A percentile compares a stretch with the other conserved stretches of the same genome.
phyloP scores from a whole-genome alignment of 1,284 basidiomycete species.

The Cutaneotrichosporon spelunceum region DNA sequence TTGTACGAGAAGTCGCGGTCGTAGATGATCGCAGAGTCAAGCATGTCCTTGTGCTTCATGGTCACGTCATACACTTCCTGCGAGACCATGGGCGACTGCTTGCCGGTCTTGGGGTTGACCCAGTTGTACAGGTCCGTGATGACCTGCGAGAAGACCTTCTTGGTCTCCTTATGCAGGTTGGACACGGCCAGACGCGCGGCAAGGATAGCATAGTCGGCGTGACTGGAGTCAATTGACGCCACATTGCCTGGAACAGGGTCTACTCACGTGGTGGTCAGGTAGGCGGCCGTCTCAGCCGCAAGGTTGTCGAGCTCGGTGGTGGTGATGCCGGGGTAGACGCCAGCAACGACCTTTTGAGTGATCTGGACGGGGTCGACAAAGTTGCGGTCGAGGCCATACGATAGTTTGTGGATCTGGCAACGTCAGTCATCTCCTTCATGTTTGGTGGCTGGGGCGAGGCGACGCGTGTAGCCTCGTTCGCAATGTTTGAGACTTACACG shows the following conservation, averaged over 20 bases:
- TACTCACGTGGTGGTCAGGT: constrained; percentile 68
- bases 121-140: constrained; percentile 88
- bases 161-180: constrained; percentile 98
- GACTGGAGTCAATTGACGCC: constrained; percentile 59
- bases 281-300: constrained; percentile 94
- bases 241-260: constrained; percentile 63
- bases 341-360: constrained; percentile 90
- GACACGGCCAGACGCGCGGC: constrained; percentile 92
- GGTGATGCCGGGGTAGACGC: constrained; percentile 85
- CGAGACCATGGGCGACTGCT: constrained; percentile 86
- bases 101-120: constrained; percentile 95
- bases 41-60: constrained; percentile 71
- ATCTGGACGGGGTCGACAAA: constrained; percentile 95
- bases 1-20: constrained; percentile 98
- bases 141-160: constrained; percentile 92
- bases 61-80: constrained; percentile 81
- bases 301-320: constrained; percentile 97
- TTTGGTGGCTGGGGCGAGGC: background rate
- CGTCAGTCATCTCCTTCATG: background rate
- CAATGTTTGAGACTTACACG: constrained; percentile 15
- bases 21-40: constrained; percentile 96
- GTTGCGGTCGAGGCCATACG: constrained; percentile 91
- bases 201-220: constrained; percentile 96
- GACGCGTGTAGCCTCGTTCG: background rate
- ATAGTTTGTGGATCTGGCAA: constrained; percentile 82